Percentiles rank a stretch among this genome's conserved stretches.
phyloP scores from a whole-genome alignment of 495 filamentous ascomycete species.

The Chaetomium cochliodes region DNA sequence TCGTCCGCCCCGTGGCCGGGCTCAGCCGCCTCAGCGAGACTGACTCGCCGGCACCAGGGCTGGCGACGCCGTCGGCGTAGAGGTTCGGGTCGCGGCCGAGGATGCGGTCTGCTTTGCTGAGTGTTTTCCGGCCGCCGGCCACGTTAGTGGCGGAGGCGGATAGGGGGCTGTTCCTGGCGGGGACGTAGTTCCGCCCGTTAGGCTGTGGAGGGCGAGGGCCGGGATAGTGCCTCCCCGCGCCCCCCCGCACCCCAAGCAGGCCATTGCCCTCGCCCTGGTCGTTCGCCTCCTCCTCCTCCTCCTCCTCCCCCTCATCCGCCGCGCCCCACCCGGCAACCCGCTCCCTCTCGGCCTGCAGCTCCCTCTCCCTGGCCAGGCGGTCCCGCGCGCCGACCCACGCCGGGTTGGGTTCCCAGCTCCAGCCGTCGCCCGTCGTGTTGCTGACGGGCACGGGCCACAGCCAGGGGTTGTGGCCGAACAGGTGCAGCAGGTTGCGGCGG shows the following conservation, averaged over 20 bases:
- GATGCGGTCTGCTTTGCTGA: constrained; percentile 52
- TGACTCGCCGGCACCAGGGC: constrained; percentile 28
- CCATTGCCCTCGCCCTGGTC: constrained; percentile 22
- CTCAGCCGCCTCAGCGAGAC: constrained; percentile 47
- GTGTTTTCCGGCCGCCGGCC: constrained; percentile 28
- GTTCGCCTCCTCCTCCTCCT: neutral
- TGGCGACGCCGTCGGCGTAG: constrained; percentile 41
- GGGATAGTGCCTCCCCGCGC: constrained; percentile 39
- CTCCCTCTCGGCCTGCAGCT: constrained; percentile 59
- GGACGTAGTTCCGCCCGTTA: neutral
- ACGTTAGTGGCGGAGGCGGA: neutral
- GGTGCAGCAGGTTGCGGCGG: constrained; percentile 71
- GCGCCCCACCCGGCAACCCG: constrained; percentile 55
- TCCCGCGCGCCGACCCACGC: constrained; percentile 69
- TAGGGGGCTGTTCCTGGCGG: constrained; percentile 9
- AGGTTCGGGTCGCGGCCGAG: constrained; percentile 51
- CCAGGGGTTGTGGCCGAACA: constrained; percentile 70
- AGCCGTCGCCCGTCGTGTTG: constrained; percentile 88
- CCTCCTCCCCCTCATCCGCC: constrained; percentile 24
- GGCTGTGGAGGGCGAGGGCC: neutral
- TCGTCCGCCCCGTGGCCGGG: constrained; percentile 33
- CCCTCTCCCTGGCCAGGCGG: constrained; percentile 55
- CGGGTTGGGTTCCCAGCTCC: constrained; percentile 83
- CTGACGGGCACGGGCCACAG: constrained; percentile 80
- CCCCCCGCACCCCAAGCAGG: constrained; percentile 18